Conservation (phyloP, 768 basidiomycete genomes). For the Neoboletus magnificus region DNA sequence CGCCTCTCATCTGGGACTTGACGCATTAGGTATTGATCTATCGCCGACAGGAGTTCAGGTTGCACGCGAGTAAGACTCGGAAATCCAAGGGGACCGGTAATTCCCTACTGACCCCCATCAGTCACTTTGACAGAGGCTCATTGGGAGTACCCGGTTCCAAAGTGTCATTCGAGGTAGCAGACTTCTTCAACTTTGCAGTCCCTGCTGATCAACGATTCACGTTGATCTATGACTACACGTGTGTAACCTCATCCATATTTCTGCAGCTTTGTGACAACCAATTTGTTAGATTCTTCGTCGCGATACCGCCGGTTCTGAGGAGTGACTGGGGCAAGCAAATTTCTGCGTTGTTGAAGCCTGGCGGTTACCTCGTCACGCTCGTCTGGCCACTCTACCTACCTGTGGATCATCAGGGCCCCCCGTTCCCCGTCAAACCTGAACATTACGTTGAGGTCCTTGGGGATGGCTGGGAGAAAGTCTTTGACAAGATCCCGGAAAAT, state of each 20-base stretch:
- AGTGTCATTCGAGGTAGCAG: slow-evolving; percentile 16
- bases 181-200: slow-evolving; percentile 19
- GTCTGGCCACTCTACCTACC: slow-evolving; percentile 53
- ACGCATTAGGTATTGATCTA: slow-evolving; percentile 16
- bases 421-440: slow-evolving; percentile 56
- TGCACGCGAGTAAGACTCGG: slow-evolving; percentile 18
- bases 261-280: neutral
- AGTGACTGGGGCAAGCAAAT: slow-evolving; percentile 58
- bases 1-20: slow-evolving; percentile 16
- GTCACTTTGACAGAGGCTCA: neutral
- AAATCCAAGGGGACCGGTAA: neutral
- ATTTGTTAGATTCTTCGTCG: slow-evolving; percentile 51
- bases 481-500: slow-evolving; percentile 42
- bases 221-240: slow-evolving; percentile 19
- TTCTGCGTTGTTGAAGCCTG: slow-evolving; percentile 51
- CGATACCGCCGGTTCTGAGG: slow-evolving; percentile 55
- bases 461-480: slow-evolving; percentile 49
- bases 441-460: slow-evolving; percentile 53
- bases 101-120: neutral
- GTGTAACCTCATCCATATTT: neutral
- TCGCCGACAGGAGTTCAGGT: slow-evolving; percentile 15
- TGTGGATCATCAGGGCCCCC: slow-evolving; percentile 52
- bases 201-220: slow-evolving; percentile 8
- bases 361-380: slow-evolving; percentile 60
- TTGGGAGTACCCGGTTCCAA: neutral